Evolutionary conservation across 192 early-diverging fungal genomes (phyloP).

Genomic region (Backusella westeae): DNA sequence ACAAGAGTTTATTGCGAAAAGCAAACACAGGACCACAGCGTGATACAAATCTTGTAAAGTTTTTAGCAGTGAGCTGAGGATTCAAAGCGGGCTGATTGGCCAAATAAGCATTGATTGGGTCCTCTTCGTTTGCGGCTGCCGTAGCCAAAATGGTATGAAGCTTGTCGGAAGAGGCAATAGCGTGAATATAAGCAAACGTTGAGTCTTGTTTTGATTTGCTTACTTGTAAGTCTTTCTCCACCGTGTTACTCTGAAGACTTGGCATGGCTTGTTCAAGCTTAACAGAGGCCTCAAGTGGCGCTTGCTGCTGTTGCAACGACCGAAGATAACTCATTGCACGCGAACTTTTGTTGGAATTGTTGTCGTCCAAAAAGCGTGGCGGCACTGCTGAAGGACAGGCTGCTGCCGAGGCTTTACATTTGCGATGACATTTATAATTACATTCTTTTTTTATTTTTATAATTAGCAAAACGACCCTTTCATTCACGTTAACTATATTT

Average conservation of each 20-base stretch:
- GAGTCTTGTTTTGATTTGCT: not conserved
- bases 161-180: not conserved
- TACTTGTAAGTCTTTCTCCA: not conserved
- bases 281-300: not conserved
- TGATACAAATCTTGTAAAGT: conserved; percentile 67
- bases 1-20: conserved; percentile 56
- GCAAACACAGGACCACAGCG: conserved; percentile 63
- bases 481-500: not conserved
- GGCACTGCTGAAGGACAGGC: not conserved
- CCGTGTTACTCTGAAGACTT: not conserved
- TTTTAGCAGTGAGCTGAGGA: conserved; percentile 64
- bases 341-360: not conserved
- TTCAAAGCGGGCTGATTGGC: conserved; percentile 42
- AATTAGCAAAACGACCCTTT: no score
- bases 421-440: not conserved
- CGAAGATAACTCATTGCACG: not conserved
- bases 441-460: not conserved
- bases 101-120: conserved; percentile 45
- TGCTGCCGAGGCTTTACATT: not conserved
- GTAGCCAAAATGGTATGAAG: not conserved
- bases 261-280: not conserved
- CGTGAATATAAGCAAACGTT: not conserved
- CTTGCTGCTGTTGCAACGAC: not conserved
- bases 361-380: not conserved
- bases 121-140: conserved; percentile 6